Conservation (phyloP, 495 filamentous ascomycete species). For the Aspergillus asperescens region DNA sequence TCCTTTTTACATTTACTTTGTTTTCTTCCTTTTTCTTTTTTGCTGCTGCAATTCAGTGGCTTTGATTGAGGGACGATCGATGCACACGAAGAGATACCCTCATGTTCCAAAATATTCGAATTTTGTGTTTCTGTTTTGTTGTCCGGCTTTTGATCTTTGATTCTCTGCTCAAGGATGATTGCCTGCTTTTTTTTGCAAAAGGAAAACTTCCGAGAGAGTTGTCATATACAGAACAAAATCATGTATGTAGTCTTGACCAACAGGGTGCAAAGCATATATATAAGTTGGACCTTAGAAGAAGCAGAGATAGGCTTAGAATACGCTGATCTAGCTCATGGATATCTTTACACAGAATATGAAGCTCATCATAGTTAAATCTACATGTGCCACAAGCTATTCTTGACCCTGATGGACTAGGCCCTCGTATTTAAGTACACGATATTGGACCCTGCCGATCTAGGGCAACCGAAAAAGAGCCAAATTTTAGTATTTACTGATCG, state of each 20-base stretch:
- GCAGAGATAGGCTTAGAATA: conserved; percentile 9
- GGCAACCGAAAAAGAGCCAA: too few relatives aligned
- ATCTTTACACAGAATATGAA: not conserved
- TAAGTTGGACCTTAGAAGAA: conserved; percentile 1
- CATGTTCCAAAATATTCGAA: conserved; percentile 24
- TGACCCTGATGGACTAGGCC: too few relatives aligned
- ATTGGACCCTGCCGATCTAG: too few relatives aligned
- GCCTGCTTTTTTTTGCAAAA: not conserved
- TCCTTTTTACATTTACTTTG: too few relatives aligned
- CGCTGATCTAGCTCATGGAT: conserved; percentile 8
- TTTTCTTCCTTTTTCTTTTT: not conserved
- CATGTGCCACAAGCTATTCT: too few relatives aligned
- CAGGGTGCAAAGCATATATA: conserved; percentile 5
- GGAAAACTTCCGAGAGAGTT: too few relatives aligned
- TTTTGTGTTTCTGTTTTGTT: conserved; percentile 11
- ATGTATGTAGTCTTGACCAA: not conserved
- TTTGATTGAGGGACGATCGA: conserved; percentile 29
- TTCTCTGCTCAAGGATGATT: conserved; percentile 14
- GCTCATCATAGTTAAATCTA: not conserved
- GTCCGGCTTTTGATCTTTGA: too few relatives aligned
- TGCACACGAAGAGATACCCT: conserved; percentile 43
- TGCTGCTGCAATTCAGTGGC: conserved; percentile 15
- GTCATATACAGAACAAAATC: not conserved
- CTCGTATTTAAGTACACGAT: too few relatives aligned
- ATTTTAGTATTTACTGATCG: too few relatives aligned